A percentile compares a stretch with the other conserved stretches of the same genome.
phyloP scores from a whole-genome alignment of 495 filamentous ascomycete genomes.

The Amniculicola lignicola region DNA sequence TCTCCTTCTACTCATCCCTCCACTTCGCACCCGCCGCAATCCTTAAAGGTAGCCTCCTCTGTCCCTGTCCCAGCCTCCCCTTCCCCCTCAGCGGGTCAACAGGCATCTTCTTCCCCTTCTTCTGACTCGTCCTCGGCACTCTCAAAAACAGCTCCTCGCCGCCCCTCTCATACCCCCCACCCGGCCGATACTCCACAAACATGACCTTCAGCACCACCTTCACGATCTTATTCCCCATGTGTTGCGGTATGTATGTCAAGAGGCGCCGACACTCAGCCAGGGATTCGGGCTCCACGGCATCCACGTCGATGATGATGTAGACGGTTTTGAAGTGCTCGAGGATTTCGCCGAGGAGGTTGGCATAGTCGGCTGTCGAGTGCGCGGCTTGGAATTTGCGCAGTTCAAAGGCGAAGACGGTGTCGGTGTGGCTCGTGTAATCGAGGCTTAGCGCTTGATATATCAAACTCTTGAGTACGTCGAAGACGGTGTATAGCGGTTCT shows the following conservation, averaged over 20 bases:
- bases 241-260: neutral
- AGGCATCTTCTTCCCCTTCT: too few species aligned
- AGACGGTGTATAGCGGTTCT: neutral
- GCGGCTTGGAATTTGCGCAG: constrained; percentile 6
- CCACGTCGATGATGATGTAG: constrained; percentile 6
- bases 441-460: neutral
- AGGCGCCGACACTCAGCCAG: neutral
- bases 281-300: neutral
- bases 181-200: neutral
- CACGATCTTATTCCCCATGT: neutral
- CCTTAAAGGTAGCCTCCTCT: too few species aligned
- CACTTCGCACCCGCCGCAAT: too few species aligned
- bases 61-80: too few species aligned
- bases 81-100: too few species aligned
- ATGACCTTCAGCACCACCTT: constrained; percentile 5
- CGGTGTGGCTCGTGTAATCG: neutral
- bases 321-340: neutral
- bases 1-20: too few species aligned
- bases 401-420: neutral
- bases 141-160: too few species aligned
- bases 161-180: too few species aligned
- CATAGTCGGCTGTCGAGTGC: constrained; percentile 1
- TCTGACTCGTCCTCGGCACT: too few species aligned
- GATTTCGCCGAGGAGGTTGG: neutral
- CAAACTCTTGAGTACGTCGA: constrained; percentile 10